Evolutionary conservation across 495 filamentous ascomycete genomes (phyloP), one percentile per base, ranked within the genome.

Genomic region (Elasticomyces elasticus): DNA sequence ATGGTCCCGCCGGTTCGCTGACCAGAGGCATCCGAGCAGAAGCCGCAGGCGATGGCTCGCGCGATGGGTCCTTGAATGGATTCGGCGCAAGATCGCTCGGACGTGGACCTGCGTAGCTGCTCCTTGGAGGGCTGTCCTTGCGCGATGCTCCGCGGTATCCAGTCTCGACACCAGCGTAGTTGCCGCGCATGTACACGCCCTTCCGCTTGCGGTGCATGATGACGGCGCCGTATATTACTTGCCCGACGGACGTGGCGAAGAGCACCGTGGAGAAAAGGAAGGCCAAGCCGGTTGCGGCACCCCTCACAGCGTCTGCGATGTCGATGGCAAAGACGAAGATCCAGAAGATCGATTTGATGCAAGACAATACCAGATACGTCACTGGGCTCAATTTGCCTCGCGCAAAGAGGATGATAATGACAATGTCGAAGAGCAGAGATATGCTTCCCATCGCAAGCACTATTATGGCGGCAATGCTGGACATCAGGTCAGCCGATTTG

Each of bases 171-270:
- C 54, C 54, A 5, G 38, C 17, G 49, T 61, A 61, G 12, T 50
- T 22, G 0, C 58, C 58, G 6, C 57, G 52, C 12, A 9, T 20
- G 19, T 27, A 25, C 19, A 56, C 46, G n/a, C 50, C 54, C 28
- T 57, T 59, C 40, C 69, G 67, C 27, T 55, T 45, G 17, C 63
- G 66, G 56, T 68, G 66, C 53, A 63, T 65, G 33, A 70, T 65
- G 19, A 67, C 50, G n/a, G 58, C 60, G 3, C 58, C 65, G 51
- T 70, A 71, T 42, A 68, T 60, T 19, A 72, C 60, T 22, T 64
- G 62, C 35, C 62, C 62, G 24, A 62, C 30, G 59, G 64, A 66
- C 23, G 54, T 49, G 3, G 64, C 12, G 23, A 49, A 49, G 35
- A 51, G 24, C 9, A 51, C 25, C 6, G 27, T 37, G 1, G 24